Conservation (phyloP, 2,329 filamentous ascomycete genomes). For the Aspergillus novofumigatus region DNA sequence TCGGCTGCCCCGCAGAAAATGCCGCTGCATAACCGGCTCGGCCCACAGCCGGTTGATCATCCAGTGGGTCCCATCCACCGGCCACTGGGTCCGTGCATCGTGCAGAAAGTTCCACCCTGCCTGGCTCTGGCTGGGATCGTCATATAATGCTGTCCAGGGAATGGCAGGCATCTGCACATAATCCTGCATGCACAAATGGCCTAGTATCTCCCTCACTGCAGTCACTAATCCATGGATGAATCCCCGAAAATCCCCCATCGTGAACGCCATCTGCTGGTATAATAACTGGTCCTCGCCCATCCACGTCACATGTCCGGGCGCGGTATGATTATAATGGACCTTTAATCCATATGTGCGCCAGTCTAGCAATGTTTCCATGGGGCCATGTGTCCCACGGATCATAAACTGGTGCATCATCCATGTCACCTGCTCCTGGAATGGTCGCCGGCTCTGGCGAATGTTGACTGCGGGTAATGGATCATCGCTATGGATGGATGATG, state of each 20-base stretch:
- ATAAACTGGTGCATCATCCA: constrained; percentile 4
- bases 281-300: not conserved
- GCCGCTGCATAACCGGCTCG: not conserved
- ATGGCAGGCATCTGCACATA: not conserved
- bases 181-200: not conserved
- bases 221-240: not conserved
- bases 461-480: not conserved
- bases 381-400: not conserved
- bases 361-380: too few relatives aligned
- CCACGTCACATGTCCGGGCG: not conserved
- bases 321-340: constrained; percentile 5
- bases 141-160: not conserved
- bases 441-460: not conserved
- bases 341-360: constrained; percentile 3
- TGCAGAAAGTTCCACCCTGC: constrained; percentile 2
- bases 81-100: not conserved
- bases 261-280: constrained; percentile 5
- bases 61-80: not conserved
- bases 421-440: not conserved
- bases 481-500: not conserved
- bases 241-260: constrained; percentile 1
- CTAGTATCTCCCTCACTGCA: not conserved
- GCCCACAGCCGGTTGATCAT: not conserved
- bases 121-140: not conserved
- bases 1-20: not conserved